These are phyloP conservation scores for Dactylonectria macrodidyma DNA, from an alignment of 2,329 filamentous ascomycete genomes.

Conservation along the genomic window DNA sequence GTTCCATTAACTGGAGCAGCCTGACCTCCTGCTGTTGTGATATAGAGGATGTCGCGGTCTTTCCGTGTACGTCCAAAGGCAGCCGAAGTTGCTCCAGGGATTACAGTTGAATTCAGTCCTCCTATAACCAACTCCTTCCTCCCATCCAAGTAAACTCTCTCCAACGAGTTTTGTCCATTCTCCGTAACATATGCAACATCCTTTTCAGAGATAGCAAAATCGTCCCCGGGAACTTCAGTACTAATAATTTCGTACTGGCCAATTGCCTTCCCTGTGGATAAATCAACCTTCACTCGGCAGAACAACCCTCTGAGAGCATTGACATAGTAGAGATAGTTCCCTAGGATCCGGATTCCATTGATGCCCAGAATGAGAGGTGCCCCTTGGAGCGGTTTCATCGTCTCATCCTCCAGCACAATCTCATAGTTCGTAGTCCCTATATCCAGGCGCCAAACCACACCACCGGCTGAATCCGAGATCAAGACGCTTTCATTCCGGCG, in stretches of 20 bases:
- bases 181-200: constrained; percentile 1
- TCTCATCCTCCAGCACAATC: constrained; percentile 1
- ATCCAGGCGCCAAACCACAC: neutral
- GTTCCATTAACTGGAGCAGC: constrained; percentile 6
- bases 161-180: neutral
- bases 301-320: constrained; percentile 7
- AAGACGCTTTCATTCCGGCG: neutral
- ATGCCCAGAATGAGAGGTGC: constrained; percentile 2
- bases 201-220: constrained; percentile 2
- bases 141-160: constrained; percentile 3
- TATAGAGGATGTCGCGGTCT: neutral
- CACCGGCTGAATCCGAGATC: neutral
- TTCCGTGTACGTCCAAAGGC: neutral
- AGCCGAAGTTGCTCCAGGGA: constrained; percentile 1
- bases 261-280: neutral
- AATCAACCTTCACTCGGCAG: neutral
- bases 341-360: constrained; percentile 9
- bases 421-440: neutral
- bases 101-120: constrained; percentile 1
- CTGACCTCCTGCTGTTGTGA: constrained; percentile 4
- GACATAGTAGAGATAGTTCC: constrained; percentile 11
- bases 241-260: neutral
- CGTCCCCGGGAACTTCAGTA: neutral
- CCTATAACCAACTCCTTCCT: neutral
- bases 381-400: constrained; percentile 2